Base-by-base conservation (phyloP, 2,329 filamentous ascomycete genomes). In the Geoglossum cookeanum region DNA sequence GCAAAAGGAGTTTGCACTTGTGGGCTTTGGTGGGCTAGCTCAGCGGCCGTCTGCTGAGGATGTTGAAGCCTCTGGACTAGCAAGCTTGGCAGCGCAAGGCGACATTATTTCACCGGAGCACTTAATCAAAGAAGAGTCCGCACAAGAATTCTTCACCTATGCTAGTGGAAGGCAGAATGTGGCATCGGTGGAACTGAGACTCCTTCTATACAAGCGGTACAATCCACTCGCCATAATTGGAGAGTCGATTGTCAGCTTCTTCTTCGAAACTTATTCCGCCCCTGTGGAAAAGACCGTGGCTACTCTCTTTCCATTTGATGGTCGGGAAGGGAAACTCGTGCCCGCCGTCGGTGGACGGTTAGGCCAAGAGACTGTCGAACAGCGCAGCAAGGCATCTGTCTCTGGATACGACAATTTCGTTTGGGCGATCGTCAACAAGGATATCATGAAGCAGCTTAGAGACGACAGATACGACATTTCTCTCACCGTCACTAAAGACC, bases 381-480 rank as follows among this genome's bases (percentile, higher is more conserved):
- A 70, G 83, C 80, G 49, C 77, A 82, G 81, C 74, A 71, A 73
- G 58, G 68, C 71, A 65, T 62, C 72, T 65, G 80, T 76, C 68
- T 83, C 79, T 59, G 72, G 72, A 44, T 97, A 84, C 65, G 92
- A 97, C 68, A 83, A 83, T 49, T 98, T 97, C 65, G 91, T 98
- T 62, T 97, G 86, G 79, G 91, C 89, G 55, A 71, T 98, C 63
- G 90, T 97, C 61, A 88, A 97, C 78, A 98, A 98, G 80, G 84
- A 89, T 65, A 74, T 78, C 68, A 97, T 98, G 91, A 87, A 87
- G 74, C 76, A 80, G 65, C 78, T 95, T 64, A 85, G 92, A 60
- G 86, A 95, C 53, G 88, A 95, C 61, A 86, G 92, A 64, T 98
- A 96, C 72, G 92, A 98, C 68, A 75, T 96, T 57, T 94, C 87